Base-by-base conservation (phyloP, 2,329 filamentous ascomycete genomes). In the Colletotrichum tropicale region DNA sequence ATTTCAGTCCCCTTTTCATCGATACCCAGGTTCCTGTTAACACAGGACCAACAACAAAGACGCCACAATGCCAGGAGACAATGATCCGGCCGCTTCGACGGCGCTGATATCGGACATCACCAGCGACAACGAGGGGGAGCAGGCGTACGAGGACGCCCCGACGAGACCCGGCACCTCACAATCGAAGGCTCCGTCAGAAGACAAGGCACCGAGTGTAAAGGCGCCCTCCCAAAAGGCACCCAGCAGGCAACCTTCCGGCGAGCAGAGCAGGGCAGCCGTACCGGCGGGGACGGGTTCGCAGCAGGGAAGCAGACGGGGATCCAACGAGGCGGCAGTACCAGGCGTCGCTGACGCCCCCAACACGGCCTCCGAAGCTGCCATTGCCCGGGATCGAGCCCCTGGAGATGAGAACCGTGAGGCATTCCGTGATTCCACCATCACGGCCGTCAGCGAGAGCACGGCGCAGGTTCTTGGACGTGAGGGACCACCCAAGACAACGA, bases 401-500 rank as follows among this genome's bases (percentile, higher is more conserved):
- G 74, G 74, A 13, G 74, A 74, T 70, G 74, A 76, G 15, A 73
- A 65, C 34, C 74, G 72, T 28, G 72, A 76, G 15, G 28, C 58
- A 10, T 76, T 76, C 58, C 74, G 74, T 58, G 74, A 76, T 34
- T 76, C 73, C 2, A 69, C 73, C 38, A 75, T 75, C 56, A 75
- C 73, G 5, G 73, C 73, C 5, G 73, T 75, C 28, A 75, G 73
- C 34, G 73, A 73, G 70, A 60, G 70, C 43, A 75, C 73, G 34
- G 73, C 73, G 18, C 73, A 65, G 48, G 60, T 75, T 10, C 73
- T 75, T 18, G 70, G 70, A 5, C 62, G 73, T 2, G 73, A 68
- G 2, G 73, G 73, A 1, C 55, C 32, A n/a, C 73, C 73, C 43
- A 75, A 75, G 73, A 75, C 68, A 15, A 75, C 73, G 26, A 48